These are phyloP conservation scores for Rhizopogon vulgaris DNA, from an alignment of 768 basidiomycete species.

Conservation along the genomic window DNA sequence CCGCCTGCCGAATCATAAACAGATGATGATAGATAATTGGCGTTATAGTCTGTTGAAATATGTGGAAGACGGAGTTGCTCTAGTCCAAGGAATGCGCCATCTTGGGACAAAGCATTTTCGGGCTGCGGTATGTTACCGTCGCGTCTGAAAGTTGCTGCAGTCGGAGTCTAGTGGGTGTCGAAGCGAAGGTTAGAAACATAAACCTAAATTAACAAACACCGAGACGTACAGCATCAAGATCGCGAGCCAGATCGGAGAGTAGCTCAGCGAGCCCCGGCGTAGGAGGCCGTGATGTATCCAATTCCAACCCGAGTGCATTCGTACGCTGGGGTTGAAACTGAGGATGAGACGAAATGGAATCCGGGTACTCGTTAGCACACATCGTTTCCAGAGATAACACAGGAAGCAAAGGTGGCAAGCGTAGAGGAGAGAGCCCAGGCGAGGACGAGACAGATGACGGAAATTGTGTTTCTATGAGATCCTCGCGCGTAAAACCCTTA, in stretches of 20 bases:
- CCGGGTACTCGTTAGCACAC: background rate
- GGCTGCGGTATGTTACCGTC: background rate
- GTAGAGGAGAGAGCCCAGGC: slow-evolving; percentile 10
- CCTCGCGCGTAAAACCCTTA: slow-evolving; percentile 4
- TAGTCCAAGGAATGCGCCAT: background rate
- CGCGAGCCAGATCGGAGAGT: slow-evolving; percentile 17
- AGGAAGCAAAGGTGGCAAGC: slow-evolving; percentile 12
- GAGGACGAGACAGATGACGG: slow-evolving; percentile 1
- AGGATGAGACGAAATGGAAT: slow-evolving; percentile 10
- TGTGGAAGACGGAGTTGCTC: slow-evolving; percentile 1
- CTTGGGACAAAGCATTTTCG: background rate
- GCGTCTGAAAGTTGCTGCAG: slow-evolving; percentile 14
- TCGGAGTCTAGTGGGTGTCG: slow-evolving; percentile 19
- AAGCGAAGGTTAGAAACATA: background rate
- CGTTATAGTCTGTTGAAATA: background rate
- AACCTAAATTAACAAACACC: background rate
- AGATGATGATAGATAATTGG: background rate
- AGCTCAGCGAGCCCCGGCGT: slow-evolving; percentile 14
- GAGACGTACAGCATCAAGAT: slow-evolving; percentile 24
- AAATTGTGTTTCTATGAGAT: slow-evolving; percentile 8
- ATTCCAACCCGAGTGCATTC: slow-evolving; percentile 8
- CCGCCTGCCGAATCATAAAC: background rate
- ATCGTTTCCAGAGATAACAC: slow-evolving; percentile 5
- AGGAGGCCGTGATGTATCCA: slow-evolving; percentile 16
- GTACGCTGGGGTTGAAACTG: slow-evolving; percentile 1